Evolutionary conservation across 108 stramenopile species (phyloP), one percentile per base, ranked within the genome.

Genomic region (Asterionellopsis glacialis): DNA sequence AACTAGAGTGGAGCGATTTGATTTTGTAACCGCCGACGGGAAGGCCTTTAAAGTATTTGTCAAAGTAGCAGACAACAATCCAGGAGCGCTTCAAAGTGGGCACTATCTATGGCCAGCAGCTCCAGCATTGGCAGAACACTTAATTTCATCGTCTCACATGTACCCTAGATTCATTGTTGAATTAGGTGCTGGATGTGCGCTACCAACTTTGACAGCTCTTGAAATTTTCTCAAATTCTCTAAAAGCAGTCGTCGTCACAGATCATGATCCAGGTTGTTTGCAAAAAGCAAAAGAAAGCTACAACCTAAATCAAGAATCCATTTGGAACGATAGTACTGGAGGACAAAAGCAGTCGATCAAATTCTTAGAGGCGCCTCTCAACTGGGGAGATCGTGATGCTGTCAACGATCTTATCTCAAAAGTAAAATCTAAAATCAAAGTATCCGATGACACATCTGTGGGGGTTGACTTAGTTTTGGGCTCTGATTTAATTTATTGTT

Each of bases 81-180:
- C 72, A 24, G 72, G 72, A 9, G 72, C 72, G 2, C 38, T 67
- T 7, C 66, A 68, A 40, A 55, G 52, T 26, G 72, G 72, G 12
- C 72, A 73, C 50, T 73, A 68, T 19, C 41, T 67, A 26, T 73
- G 72, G 72, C 72, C 72, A 15, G 66, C 67, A 13, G 68, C 68
- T 13, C 50, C 28, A 1, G 15, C 44, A 14, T 51, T 67, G 48
- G 60, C 26, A 14, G 45, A 12, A 60, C 52, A 26, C 15, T 21
- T 48, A 19, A 33, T 33, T 5, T 33, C 33, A 33, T 33, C 33
- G 33, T 11, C 25, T 2, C 1, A 22, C 3, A 25, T 54, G 22
- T 27, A 24, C 11, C 64, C 64, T 10, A 13, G 16, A 4, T 41
- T 52, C n/a, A 59, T 72, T 23, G 16, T 72, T 18, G 71, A 72